These are phyloP conservation scores for Quercus variabilis DNA, from an alignment of 306 rosid species.

Conservation along the genomic window DNA sequence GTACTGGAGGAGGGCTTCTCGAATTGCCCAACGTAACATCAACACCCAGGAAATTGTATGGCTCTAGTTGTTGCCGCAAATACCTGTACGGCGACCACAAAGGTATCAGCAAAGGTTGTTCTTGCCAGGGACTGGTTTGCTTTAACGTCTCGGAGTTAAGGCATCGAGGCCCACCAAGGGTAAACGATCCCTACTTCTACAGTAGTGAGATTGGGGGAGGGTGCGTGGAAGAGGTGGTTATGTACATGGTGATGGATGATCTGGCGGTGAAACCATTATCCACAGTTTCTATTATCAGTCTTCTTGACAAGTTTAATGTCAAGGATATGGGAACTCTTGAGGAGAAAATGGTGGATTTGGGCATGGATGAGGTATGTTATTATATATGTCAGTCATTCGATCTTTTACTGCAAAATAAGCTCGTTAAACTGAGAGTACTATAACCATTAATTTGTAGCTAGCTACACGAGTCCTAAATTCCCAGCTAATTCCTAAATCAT, in stretches of 20 bases:
- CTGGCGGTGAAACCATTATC: conserved; percentile 33
- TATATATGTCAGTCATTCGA: too few species aligned
- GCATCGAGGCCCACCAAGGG: background rate
- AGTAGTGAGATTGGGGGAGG: background rate
- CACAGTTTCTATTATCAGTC: background rate
- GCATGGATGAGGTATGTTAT: conserved; percentile 25
- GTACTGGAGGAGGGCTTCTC: background rate
- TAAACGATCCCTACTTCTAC: background rate
- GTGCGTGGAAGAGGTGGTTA: conserved; percentile 24
- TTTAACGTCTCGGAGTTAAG: background rate
- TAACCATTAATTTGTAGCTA: too few species aligned
- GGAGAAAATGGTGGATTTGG: conserved; percentile 15
- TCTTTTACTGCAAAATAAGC: background rate
- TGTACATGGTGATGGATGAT: conserved; percentile 38
- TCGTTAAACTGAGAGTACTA: too few species aligned
- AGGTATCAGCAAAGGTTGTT: background rate
- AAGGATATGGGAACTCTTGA: conserved; percentile 14
- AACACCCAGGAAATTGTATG: background rate
- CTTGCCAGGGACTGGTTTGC: too few species aligned
- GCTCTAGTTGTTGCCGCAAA: background rate
- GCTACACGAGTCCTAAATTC: too few species aligned
- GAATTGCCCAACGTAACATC: background rate
- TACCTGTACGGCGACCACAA: background rate
- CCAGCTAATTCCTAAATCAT: too few species aligned
- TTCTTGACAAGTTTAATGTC: conserved; percentile 14